A percentile compares a stretch with the other conserved stretches of the same genome.
Evolutionary conservation across 208 protist species (phyloP).

Genomic region (Jaenimonas drosophilae): DNA sequence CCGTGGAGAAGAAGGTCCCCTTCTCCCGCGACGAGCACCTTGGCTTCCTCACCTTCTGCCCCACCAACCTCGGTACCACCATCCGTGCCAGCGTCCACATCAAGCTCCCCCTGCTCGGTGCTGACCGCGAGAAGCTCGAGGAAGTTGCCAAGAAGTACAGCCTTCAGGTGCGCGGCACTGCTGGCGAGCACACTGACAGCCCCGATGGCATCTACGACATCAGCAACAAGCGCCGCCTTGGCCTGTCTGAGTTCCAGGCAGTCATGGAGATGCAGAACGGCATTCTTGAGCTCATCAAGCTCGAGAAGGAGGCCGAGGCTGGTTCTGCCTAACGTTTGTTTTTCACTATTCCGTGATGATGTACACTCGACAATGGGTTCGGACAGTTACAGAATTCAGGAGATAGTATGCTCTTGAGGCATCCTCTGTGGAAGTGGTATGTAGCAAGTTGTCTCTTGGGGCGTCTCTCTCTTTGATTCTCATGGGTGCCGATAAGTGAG

Average conservation of each 20-base stretch:
- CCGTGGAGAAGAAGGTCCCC: conserved; percentile 30
- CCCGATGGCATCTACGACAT: conserved; percentile 45
- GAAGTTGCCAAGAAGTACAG: conserved; percentile 33
- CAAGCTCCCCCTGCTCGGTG: conserved; percentile 35
- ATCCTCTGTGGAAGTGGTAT: too few species aligned
- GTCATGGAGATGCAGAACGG: conserved; percentile 50
- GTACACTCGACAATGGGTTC: too few species aligned
- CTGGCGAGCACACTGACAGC: conserved; percentile 46
- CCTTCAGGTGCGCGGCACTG: conserved; percentile 45
- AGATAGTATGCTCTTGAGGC: too few species aligned
- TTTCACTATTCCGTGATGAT: too few species aligned
- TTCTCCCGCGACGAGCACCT: conserved; percentile 41
- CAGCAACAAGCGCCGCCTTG: conserved; percentile 53
- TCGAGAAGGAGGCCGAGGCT: conserved; percentile 19
- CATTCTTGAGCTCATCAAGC: conserved; percentile 41
- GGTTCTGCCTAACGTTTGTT: too few species aligned
- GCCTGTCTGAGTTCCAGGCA: conserved; percentile 32
- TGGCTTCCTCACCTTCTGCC: conserved; percentile 45
- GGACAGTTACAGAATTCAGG: too few species aligned
- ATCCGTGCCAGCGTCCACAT: conserved; percentile 46
- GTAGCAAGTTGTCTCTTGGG: too few species aligned
- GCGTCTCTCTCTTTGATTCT: too few species aligned
- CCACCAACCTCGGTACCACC: conserved; percentile 48
- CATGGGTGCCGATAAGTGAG: too few species aligned
- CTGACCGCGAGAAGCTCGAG: conserved; percentile 30